These are phyloP conservation scores for Umbelopsis isabellina DNA, from an alignment of 192 early-diverging fungal genomes.

Conservation along the genomic window DNA sequence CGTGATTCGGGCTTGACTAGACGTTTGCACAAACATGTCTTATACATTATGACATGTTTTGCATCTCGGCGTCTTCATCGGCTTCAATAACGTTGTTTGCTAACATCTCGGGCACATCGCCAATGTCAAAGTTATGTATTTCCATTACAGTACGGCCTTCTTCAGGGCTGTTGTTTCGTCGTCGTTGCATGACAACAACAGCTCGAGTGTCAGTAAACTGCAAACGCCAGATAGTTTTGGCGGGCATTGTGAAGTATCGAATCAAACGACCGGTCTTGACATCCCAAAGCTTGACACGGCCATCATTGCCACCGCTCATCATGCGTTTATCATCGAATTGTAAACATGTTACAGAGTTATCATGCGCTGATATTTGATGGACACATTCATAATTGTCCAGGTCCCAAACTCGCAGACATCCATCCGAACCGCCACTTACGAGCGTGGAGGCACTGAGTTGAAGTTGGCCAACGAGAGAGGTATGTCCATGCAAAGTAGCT, in stretches of 20 bases:
- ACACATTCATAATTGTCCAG: conserved; percentile 60
- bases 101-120: conserved; percentile 14
- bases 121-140: conserved; percentile 45
- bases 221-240: conserved; percentile 87
- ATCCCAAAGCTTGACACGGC: conserved; percentile 96
- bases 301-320: conserved; percentile 89
- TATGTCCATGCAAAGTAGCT: conserved; percentile 87
- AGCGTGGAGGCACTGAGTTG: conserved; percentile 77
- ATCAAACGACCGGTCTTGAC: conserved; percentile 82
- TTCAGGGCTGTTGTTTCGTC: conserved; percentile 23
- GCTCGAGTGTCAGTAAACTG: conserved; percentile 57
- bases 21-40: neutral
- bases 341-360: conserved; percentile 94
- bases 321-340: conserved; percentile 92
- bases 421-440: conserved; percentile 93
- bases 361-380: conserved; percentile 67
- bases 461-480: conserved; percentile 91
- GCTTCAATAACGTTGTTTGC: neutral
- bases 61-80: conserved; percentile 6
- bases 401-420: conserved; percentile 92
- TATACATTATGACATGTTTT: conserved; percentile 1
- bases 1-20: neutral
- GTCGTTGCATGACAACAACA: conserved; percentile 51
- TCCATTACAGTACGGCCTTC: conserved; percentile 44
- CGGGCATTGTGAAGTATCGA: conserved; percentile 73